phyloP scores from a whole-genome alignment of 2,329 filamentous ascomycete genomes.

The Paramyrothecium roridum region DNA sequence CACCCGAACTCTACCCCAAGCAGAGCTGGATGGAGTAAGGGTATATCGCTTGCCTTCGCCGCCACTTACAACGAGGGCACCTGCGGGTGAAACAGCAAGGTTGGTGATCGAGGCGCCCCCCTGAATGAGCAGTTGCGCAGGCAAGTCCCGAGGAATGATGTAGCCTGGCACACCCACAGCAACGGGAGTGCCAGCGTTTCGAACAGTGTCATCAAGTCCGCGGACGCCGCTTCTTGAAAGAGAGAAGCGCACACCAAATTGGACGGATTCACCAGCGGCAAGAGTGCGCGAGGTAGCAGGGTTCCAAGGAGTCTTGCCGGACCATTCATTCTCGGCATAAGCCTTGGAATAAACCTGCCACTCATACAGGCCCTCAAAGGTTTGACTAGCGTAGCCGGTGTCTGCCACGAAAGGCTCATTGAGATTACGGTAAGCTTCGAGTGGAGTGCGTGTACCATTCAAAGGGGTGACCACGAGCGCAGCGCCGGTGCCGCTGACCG shows the following conservation, averaged over 20 bases:
- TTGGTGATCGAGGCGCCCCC: constrained; percentile 33
- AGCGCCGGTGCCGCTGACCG: constrained; percentile 48
- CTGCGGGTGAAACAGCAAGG: constrained; percentile 34
- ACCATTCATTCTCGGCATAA: constrained; percentile 56
- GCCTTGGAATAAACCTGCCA: constrained; percentile 54
- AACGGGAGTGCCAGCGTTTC: constrained; percentile 39
- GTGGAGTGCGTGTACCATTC: constrained; percentile 33
- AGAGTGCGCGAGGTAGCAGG: constrained; percentile 42
- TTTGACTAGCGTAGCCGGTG: constrained; percentile 47
- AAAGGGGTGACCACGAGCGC: constrained; percentile 54
- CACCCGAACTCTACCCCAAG: constrained; percentile 48
- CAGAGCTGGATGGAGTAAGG: constrained; percentile 35
- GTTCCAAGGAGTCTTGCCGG: constrained; percentile 50
- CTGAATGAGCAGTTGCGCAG: constrained; percentile 42
- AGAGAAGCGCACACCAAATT: constrained; percentile 50
- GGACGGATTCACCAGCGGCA: constrained; percentile 38
- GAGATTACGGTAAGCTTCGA: constrained; percentile 56
- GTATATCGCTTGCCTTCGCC: constrained; percentile 29
- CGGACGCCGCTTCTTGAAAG: constrained; percentile 38
- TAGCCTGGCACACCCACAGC: constrained; percentile 54
- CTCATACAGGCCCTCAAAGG: constrained; percentile 59
- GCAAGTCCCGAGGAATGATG: constrained; percentile 44
- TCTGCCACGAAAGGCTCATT: constrained; percentile 36
- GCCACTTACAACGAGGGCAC: constrained; percentile 29
- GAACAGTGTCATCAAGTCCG: constrained; percentile 43